These are phyloP conservation scores for Monosporascus sp. DNA, from an alignment of 2,329 filamentous ascomycete species.

Conservation along the genomic window DNA sequence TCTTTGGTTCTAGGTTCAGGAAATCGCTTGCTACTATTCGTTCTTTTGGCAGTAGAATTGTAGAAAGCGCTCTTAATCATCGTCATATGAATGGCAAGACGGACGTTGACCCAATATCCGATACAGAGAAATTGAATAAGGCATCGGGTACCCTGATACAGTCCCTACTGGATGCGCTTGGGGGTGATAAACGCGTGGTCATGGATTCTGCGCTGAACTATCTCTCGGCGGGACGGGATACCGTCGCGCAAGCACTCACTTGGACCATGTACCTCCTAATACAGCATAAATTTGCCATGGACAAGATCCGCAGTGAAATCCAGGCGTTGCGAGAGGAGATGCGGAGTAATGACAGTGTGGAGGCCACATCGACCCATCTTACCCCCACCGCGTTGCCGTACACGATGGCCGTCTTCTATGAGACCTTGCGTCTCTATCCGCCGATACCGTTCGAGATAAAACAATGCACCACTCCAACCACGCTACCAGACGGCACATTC, in stretches of 20 bases:
- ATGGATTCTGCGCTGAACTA: constrained; percentile 63
- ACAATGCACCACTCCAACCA: constrained; percentile 46
- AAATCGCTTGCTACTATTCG: constrained; percentile 45
- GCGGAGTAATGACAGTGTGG: neutral
- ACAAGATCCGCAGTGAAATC: constrained; percentile 40
- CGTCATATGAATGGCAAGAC: constrained; percentile 21
- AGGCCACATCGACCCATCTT: constrained; percentile 28
- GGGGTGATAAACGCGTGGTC: constrained; percentile 45
- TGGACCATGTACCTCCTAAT: constrained; percentile 60
- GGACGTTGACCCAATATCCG: constrained; percentile 1
- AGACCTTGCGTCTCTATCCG: constrained; percentile 56
- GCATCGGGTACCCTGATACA: constrained; percentile 55
- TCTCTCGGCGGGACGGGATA: constrained; percentile 59
- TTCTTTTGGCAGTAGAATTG: constrained; percentile 51
- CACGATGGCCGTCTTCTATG: constrained; percentile 57
- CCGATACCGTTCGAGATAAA: constrained; percentile 64
- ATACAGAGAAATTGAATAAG: constrained; percentile 28
- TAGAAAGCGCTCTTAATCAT: constrained; percentile 46
- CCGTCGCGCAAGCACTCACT: constrained; percentile 58
- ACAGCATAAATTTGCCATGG: constrained; percentile 37
- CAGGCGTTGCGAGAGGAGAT: constrained; percentile 16
- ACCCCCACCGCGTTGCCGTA: constrained; percentile 46
- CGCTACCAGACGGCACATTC: constrained; percentile 55
- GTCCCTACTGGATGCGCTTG: constrained; percentile 52
- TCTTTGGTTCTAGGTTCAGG: constrained; percentile 45